Evolutionary conservation across 225 moss, liverwort and hornwort genomes (phyloP).

Genomic region (Pseudoscleropodium purum): DNA sequence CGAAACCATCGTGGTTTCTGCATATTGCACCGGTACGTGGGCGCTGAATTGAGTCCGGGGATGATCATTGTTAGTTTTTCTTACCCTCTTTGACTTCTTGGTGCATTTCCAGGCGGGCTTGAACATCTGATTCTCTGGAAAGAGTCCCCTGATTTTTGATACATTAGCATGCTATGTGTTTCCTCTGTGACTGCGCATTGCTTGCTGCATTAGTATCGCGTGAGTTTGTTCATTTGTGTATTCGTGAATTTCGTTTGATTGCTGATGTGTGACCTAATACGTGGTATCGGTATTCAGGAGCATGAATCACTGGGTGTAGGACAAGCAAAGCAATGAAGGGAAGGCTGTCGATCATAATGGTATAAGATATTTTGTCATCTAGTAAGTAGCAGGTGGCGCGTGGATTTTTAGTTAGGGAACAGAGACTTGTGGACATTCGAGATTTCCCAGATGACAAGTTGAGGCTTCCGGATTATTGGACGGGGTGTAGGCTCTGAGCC

Average conservation of each 20-base stretch:
- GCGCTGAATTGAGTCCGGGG: neutral
- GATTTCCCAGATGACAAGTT: slow-evolving; percentile 19
- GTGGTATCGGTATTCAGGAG: slow-evolving; percentile 9
- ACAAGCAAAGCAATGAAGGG: neutral
- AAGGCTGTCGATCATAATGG: neutral
- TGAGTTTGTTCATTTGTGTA: neutral
- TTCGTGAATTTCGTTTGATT: neutral
- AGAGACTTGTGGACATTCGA: neutral
- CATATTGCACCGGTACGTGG: neutral
- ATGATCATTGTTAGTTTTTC: neutral
- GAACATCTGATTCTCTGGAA: neutral
- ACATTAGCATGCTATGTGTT: neutral
- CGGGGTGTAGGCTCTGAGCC: slow-evolving; percentile 21
- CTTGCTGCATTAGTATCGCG: neutral
- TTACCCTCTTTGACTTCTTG: neutral
- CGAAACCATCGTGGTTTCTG: neutral
- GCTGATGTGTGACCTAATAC: neutral
- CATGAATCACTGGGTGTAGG: neutral
- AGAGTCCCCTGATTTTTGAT: neutral
- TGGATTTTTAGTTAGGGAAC: neutral
- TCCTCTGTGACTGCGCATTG: neutral
- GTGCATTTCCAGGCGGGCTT: neutral
- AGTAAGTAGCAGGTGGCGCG: neutral
- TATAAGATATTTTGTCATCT: neutral
- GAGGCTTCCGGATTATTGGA: neutral